These are phyloP conservation scores for Hamigera avellanea DNA, from an alignment of 495 filamentous ascomycete species.

Conservation along the genomic window DNA sequence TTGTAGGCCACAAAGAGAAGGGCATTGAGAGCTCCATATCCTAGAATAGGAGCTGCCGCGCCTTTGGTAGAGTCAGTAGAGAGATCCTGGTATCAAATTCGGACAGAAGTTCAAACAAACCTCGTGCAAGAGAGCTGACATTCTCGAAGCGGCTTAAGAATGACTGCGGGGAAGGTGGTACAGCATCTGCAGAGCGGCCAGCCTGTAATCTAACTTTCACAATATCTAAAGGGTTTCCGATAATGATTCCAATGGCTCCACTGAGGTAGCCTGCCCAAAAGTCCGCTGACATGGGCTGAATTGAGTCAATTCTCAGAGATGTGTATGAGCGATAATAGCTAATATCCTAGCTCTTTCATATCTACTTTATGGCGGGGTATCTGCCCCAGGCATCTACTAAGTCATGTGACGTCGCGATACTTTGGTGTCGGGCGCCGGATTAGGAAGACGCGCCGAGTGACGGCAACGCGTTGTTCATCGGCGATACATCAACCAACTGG, in stretches of 20 bases:
- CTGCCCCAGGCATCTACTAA: not conserved
- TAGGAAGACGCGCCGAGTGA: conserved; percentile 10
- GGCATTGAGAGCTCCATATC: conserved; percentile 83
- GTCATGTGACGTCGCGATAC: conserved; percentile 25
- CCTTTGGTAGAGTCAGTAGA: conserved; percentile 33
- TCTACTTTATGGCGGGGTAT: conserved; percentile 1
- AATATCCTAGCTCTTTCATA: too few relatives aligned
- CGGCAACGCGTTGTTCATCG: not conserved
- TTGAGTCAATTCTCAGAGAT: too few relatives aligned
- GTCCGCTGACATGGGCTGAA: conserved; percentile 55
- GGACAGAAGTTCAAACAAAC: conserved; percentile 12
- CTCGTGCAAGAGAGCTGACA: conserved; percentile 35
- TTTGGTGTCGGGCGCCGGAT: conserved; percentile 22
- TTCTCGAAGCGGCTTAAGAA: conserved; percentile 28
- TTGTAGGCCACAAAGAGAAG: conserved; percentile 82
- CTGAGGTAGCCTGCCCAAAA: conserved; percentile 84
- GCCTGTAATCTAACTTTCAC: conserved; percentile 78
- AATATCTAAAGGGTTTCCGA: conserved; percentile 81
- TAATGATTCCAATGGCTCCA: conserved; percentile 69
- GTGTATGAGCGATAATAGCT: too few relatives aligned
- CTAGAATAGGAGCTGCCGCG: conserved; percentile 67
- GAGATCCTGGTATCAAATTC: too few relatives aligned
- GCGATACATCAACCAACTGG: too few relatives aligned
- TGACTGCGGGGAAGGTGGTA: conserved; percentile 11
- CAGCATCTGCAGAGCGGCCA: conserved; percentile 18